Conservation (phyloP, 495 filamentous ascomycete species). For the Lasiosphaeria miniovina region DNA sequence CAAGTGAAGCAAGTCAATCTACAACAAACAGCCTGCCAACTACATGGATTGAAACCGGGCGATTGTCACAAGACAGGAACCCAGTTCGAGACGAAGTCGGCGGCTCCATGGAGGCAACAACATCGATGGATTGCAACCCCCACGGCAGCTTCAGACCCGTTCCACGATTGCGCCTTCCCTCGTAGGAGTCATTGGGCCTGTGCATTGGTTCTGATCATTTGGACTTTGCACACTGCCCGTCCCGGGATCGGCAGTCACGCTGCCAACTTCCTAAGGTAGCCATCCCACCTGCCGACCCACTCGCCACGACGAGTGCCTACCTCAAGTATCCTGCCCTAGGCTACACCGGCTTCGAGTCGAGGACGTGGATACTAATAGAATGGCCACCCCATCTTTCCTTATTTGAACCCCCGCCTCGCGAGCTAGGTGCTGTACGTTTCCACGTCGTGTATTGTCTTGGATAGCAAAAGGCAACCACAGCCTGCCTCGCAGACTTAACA, state of each 20-base stretch:
- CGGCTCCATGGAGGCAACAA: background rate
- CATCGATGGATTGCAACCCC: background rate
- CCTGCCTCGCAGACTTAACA: too few relatives aligned
- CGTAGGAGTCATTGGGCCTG: background rate
- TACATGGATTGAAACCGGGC: too few relatives aligned
- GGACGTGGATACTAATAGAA: too few relatives aligned
- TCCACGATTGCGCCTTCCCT: conserved; percentile 1
- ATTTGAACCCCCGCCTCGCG: too few relatives aligned
- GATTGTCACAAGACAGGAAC: background rate
- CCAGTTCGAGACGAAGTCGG: background rate
- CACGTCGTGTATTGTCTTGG: too few relatives aligned
- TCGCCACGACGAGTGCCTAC: background rate
- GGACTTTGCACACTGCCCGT: background rate
- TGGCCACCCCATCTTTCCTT: too few relatives aligned
- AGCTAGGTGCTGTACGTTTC: too few relatives aligned
- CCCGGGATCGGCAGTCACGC: background rate
- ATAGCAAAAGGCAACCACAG: too few relatives aligned
- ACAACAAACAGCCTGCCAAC: too few relatives aligned
- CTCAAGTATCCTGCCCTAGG: background rate
- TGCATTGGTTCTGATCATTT: background rate
- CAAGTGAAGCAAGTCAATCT: too few relatives aligned
- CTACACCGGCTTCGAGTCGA: too few relatives aligned
- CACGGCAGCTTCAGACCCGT: background rate
- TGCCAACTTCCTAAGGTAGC: background rate
- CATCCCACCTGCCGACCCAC: background rate